These are phyloP conservation scores for Trametes maxima DNA, from an alignment of 768 basidiomycete genomes.

Conservation along the genomic window DNA sequence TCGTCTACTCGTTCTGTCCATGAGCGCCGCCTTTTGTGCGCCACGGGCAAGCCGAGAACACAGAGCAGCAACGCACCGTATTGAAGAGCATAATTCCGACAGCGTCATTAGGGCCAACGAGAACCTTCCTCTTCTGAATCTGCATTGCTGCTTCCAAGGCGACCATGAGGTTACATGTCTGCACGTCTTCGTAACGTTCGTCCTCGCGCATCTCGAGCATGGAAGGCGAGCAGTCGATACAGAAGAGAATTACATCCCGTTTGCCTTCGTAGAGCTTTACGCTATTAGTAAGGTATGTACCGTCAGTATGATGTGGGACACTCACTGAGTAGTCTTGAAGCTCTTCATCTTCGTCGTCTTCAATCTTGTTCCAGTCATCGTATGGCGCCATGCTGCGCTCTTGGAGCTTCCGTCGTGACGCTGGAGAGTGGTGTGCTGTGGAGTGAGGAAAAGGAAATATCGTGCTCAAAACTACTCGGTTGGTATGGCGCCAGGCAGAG, in stretches of 20 bases:
- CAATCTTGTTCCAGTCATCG: constrained; percentile 79
- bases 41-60: not conserved
- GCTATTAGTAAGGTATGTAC: constrained; percentile 29
- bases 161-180: constrained; percentile 75
- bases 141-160: constrained; percentile 85
- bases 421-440: not conserved
- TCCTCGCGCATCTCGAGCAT: constrained; percentile 80
- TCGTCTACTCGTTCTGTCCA: constrained; percentile 27
- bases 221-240: constrained; percentile 89
- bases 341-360: constrained; percentile 84
- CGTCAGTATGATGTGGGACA: not conserved
- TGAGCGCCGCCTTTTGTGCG: not conserved
- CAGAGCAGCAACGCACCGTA: constrained; percentile 58
- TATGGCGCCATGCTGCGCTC: constrained; percentile 59
- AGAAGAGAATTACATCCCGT: constrained; percentile 90
- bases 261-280: constrained; percentile 64
- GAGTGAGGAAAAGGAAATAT: not conserved
- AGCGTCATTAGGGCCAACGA: constrained; percentile 84
- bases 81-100: constrained; percentile 94
- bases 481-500: too few species aligned
- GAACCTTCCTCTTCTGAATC: constrained; percentile 88
- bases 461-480: too few species aligned
- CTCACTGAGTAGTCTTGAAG: constrained; percentile 68
- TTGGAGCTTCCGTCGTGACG: not conserved
- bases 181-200: constrained; percentile 60